Conservation (phyloP, 179 eudicot genomes). For the Beta lomatogona region DNA sequence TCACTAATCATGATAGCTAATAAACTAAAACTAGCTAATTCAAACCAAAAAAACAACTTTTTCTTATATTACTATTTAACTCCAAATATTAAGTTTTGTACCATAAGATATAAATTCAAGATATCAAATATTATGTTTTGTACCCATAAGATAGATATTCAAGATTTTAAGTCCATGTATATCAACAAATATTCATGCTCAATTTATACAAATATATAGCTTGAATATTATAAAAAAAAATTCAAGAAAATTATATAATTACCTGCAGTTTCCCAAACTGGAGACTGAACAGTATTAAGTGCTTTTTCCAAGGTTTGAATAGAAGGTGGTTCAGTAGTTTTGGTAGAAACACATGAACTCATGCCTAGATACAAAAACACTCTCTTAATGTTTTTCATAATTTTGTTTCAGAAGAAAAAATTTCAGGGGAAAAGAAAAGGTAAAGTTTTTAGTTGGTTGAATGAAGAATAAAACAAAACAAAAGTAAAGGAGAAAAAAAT, state of each 20-base stretch:
- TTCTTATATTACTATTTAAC: no score
- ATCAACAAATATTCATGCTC: no score
- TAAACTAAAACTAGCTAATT: not conserved
- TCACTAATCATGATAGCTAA: not conserved
- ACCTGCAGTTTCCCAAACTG: constrained; percentile 30
- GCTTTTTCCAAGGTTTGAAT: constrained; percentile 6
- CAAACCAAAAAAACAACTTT: not conserved
- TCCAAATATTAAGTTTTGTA: no score
- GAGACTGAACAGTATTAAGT: constrained; percentile 26
- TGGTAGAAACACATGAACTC: constrained; percentile 35
- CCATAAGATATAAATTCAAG: no score
- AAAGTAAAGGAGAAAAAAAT: constrained; percentile 1
- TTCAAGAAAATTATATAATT: not conserved
- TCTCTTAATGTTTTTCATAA: constrained; percentile 30
- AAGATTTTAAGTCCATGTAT: no score
- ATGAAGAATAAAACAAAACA: constrained; percentile 5
- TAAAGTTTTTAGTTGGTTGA: constrained; percentile 8
- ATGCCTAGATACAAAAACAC: constrained; percentile 31
- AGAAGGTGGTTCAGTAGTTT: constrained; percentile 13
- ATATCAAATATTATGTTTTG: no score
- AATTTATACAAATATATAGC: not conserved
- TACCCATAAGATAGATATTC: no score
- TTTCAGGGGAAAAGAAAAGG: not conserved
- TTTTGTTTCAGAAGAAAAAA: not conserved
- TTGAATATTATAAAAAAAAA: not conserved